Evolutionary conservation across 1,284 basidiomycete species (phyloP).

Genomic region (Moesziomyces antarcticus): DNA sequence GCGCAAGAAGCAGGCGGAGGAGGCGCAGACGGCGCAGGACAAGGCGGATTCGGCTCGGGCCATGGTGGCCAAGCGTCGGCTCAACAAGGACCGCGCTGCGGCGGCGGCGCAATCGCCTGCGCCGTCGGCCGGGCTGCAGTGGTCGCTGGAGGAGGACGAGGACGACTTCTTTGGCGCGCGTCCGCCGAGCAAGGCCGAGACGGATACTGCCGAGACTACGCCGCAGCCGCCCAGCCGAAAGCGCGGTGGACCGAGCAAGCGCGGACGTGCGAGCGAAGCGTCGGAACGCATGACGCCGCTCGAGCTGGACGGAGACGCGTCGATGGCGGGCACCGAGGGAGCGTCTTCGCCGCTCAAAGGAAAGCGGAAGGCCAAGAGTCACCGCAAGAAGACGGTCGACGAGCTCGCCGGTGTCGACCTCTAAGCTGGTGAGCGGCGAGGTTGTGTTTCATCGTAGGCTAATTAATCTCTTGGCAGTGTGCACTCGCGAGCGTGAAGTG

Average conservation of each 20-base stretch:
- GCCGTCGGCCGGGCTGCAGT: constrained; percentile 33
- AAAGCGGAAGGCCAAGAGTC: constrained; percentile 50
- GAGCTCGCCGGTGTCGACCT: constrained; percentile 43
- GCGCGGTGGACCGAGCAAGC: constrained; percentile 19
- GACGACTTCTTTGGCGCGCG: constrained; percentile 66
- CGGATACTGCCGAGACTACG: constrained; percentile 50
- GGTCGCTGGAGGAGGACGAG: constrained; percentile 66
- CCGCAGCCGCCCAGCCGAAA: constrained; percentile 40
- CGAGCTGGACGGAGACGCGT: constrained; percentile 25
- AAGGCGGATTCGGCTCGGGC: constrained; percentile 65
- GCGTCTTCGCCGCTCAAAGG: constrained; percentile 20
- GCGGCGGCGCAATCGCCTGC: constrained; percentile 30
- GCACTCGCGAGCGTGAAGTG: no score
- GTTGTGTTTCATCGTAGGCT: background rate
- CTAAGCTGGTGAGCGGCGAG: background rate
- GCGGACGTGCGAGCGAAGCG: constrained; percentile 30
- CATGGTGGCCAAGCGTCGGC: constrained; percentile 59
- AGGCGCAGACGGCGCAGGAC: constrained; percentile 61
- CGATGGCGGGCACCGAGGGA: constrained; percentile 12
- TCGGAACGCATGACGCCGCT: constrained; percentile 43
- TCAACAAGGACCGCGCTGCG: constrained; percentile 55
- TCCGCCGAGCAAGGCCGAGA: constrained; percentile 44
- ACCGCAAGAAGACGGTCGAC: constrained; percentile 52
- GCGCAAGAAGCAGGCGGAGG: constrained; percentile 66
- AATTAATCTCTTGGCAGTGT: background rate